Evolutionary conservation across 345 rosid genomes (phyloP).

Genomic region (Dovyalis caffra): DNA sequence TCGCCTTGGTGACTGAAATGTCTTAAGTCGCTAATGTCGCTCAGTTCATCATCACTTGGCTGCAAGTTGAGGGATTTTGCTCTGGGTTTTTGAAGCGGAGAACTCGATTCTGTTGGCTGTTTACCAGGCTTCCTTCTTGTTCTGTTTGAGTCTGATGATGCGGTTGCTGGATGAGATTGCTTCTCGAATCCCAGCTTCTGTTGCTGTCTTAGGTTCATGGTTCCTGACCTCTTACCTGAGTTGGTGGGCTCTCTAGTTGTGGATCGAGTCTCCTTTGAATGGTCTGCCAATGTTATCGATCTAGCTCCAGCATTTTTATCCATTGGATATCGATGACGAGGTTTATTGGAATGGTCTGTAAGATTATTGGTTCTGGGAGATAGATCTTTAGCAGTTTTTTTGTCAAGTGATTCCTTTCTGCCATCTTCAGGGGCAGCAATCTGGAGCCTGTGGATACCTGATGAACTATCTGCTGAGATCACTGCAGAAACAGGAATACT

Average conservation of each 20-base stretch:
- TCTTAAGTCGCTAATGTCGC: constrained; percentile 44
- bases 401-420: constrained; percentile 37
- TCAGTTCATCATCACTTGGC: constrained; percentile 43
- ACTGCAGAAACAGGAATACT: constrained; percentile 25
- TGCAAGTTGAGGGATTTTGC: constrained; percentile 32
- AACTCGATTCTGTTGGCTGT: constrained; percentile 46
- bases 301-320: constrained; percentile 33
- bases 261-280: constrained; percentile 34
- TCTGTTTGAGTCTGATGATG: constrained; percentile 45
- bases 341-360: constrained; percentile 31
- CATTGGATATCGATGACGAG: constrained; percentile 18
- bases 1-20: constrained; percentile 46
- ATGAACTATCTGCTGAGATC: constrained; percentile 28
- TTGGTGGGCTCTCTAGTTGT: constrained; percentile 29
- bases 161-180: constrained; percentile 36
- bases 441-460: constrained; percentile 34
- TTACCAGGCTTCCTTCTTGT: constrained; percentile 43
- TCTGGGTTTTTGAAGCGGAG: constrained; percentile 39
- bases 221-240: constrained; percentile 41
- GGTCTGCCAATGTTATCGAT: constrained; percentile 29
- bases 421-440: constrained; percentile 32
- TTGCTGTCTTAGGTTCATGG: constrained; percentile 47
- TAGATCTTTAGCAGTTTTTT: constrained; percentile 45
- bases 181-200: constrained; percentile 47
- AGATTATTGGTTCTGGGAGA: constrained; percentile 37